Base-by-base conservation (phyloP, 345 rosid species). In the Lumnitzera littorea region DNA sequence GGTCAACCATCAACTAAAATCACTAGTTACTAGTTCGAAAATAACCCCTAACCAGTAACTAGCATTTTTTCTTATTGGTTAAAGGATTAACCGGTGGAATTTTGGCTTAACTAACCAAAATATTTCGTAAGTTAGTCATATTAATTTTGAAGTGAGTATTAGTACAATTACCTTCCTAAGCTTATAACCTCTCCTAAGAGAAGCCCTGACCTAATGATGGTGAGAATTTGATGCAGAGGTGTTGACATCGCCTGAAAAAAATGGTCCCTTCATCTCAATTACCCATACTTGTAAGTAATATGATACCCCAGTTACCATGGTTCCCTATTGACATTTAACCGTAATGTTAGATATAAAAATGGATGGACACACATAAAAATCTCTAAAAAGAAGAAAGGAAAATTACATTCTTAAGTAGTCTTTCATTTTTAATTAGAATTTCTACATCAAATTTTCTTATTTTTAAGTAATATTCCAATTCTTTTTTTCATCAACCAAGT, bases 231-330 rank as follows among this genome's bases (percentile, higher is more conserved):
- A 62, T 13, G 51, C 27, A 63, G 25, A 57, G 75, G 75, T 15
- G 43, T 66, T 25, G 61, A 52, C 67, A 62, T 63, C 9, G 67
- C 71, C n/a, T 2, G 64, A 24, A 71, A 71, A 71, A 12, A 66
- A 56, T 4, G 71, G 71, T 20, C 75, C 75, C 51, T 62, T 71
- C 67, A 51, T 36, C n/a, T 23, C 56, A 16, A 62, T 57, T 20
- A 71, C 75, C 63, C 62, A 66, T 24, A 56, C 62, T 62, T 71
- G 61, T 24, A 66, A 57, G 29, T 62, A 71, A 53, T 62, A 58
- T 12, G 60, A 29, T 13, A 66, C 31, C 27, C 75, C 70, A 0
- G 61, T 66, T 50, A 58, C 75, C 24, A 55, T 1, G 1, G 48
- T 25, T 15, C 71, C 75, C 71, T 66, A 14, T 59, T 48, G 12